Evolutionary conservation across 179 eudicot genomes (phyloP).

Genomic region (Vitellaria paradoxa): DNA sequence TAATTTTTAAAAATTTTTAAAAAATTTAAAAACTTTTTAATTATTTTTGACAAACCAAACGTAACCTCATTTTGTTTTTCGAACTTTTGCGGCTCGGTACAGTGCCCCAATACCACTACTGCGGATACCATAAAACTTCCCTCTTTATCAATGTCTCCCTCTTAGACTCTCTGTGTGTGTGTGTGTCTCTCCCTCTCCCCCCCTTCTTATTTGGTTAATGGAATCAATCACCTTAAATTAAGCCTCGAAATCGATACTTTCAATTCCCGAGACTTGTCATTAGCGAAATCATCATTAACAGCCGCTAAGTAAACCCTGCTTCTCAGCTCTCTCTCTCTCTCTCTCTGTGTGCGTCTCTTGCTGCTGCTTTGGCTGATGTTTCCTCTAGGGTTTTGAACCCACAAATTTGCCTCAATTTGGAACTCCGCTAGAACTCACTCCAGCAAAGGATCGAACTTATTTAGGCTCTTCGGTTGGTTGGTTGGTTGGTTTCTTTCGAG

Average conservation of each 20-base stretch:
- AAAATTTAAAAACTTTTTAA: too few species aligned
- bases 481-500: neutral
- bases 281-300: conserved; percentile 5
- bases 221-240: too few species aligned
- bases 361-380: conserved; percentile 36
- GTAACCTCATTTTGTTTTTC: too few species aligned
- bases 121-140: too few species aligned
- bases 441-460: neutral
- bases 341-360: neutral
- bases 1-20: too few species aligned
- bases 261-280: conserved; percentile 27
- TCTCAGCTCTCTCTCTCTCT: conserved; percentile 34
- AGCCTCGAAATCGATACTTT: neutral
- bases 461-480: neutral
- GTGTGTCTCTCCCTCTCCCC: too few species aligned
- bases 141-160: too few species aligned
- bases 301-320: neutral
- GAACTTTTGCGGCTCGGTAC: too few species aligned
- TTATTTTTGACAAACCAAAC: too few species aligned
- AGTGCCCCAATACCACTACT: too few species aligned
- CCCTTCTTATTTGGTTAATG: too few species aligned
- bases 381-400: conserved; percentile 24
- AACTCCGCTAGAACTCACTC: neutral
- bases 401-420: conserved; percentile 1
- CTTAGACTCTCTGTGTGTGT: too few species aligned